phyloP scores from a whole-genome alignment of 257 asterid species.

The Petunia secreta region DNA sequence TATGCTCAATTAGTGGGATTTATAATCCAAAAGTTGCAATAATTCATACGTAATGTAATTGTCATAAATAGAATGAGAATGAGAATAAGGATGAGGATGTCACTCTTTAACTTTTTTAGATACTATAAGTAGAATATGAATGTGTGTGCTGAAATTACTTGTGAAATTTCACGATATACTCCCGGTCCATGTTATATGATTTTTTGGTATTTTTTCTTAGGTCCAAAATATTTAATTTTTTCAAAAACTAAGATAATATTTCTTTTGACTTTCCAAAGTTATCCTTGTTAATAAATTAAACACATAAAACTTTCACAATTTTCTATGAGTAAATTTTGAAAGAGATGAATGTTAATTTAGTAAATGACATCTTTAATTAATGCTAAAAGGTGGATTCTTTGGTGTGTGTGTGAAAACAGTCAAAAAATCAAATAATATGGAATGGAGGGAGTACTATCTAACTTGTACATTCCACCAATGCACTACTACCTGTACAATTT shows the following conservation, averaged over 20 bases:
- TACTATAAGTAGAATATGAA: constrained; percentile 16
- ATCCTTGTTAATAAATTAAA: no score
- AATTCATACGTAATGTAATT: constrained; percentile 15
- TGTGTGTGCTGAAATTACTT: background rate
- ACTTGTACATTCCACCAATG: background rate
- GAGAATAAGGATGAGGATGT: constrained; percentile 18
- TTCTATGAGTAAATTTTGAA: no score
- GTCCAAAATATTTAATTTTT: no score
- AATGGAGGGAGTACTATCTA: background rate
- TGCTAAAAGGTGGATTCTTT: no score
- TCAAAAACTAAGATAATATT: no score
- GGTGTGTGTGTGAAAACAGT: no score
- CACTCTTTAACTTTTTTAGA: constrained; percentile 6
- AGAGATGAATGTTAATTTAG: no score
- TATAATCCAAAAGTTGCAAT: background rate
- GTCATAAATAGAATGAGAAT: constrained; percentile 25
- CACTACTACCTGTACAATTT: background rate
- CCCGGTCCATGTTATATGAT: background rate
- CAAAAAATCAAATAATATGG: no score
- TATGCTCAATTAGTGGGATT: background rate
- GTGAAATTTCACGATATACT: constrained; percentile 4
- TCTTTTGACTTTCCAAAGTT: no score
- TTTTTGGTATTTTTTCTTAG: no score
- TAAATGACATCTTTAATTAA: no score
- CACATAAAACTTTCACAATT: no score